phyloP scores from a whole-genome alignment of 805 yeast species.

The Zygosaccharomyces gambellarensis region DNA sequence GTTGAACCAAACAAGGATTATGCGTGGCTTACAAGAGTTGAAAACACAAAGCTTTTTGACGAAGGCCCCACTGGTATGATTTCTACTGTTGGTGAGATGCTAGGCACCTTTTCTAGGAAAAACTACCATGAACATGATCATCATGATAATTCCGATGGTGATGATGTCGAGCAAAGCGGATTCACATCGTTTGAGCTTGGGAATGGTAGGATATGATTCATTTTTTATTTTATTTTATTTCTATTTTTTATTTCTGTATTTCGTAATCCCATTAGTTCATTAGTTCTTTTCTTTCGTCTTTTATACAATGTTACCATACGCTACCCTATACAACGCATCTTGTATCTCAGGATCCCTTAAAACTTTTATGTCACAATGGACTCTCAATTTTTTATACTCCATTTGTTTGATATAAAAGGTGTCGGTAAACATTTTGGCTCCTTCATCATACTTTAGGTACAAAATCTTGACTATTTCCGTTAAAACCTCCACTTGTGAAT shows the following conservation, averaged over 20 bases:
- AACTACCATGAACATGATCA: background rate
- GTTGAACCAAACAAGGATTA: slow-evolving; percentile 30
- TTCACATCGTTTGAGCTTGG: background rate
- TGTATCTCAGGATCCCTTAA: slow-evolving; percentile 35
- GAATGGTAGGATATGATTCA: background rate
- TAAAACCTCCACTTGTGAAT: slow-evolving; percentile 21
- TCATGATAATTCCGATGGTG: background rate
- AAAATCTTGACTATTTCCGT: slow-evolving; percentile 29
- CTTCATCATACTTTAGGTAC: slow-evolving; percentile 27
- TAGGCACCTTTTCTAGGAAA: slow-evolving; percentile 41
- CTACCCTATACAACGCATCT: slow-evolving; percentile 36
- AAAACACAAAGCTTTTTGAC: slow-evolving; percentile 35
- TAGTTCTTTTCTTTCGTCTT: background rate
- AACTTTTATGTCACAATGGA: slow-evolving; percentile 14
- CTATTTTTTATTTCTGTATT: background rate
- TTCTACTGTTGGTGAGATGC: slow-evolving; percentile 56
- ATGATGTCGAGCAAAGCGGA: background rate
- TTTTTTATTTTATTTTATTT: background rate
- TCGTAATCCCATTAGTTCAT: background rate
- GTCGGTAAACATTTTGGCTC: slow-evolving; percentile 14
- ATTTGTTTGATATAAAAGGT: slow-evolving; percentile 31
- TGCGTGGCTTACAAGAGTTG: slow-evolving; percentile 48
- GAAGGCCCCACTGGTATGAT: slow-evolving; percentile 73
- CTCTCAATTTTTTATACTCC: slow-evolving; percentile 27
- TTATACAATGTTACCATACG: slow-evolving; percentile 25